These are phyloP conservation scores for Rhododendron vialii DNA, from an alignment of 148 eudicot species.

Conservation along the genomic window DNA sequence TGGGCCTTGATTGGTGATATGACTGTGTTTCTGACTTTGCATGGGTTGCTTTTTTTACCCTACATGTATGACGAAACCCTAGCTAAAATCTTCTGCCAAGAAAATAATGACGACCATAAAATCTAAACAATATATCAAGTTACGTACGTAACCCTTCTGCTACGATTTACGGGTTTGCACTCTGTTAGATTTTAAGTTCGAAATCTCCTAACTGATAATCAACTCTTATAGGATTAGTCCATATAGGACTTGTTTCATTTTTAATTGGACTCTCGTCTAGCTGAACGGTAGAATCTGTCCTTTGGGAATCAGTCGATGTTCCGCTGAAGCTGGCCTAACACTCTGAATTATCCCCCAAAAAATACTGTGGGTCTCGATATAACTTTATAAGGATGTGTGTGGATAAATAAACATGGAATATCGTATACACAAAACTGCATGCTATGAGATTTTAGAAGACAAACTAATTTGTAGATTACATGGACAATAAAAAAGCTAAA, in stretches of 20 bases:
- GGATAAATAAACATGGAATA: neutral
- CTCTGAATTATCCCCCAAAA: neutral
- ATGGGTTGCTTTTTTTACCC: neutral
- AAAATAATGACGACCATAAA: neutral
- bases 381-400: neutral
- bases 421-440: neutral
- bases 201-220: too few species aligned
- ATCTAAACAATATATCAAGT: neutral
- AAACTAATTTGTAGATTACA: too few species aligned
- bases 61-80: neutral
- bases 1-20: neutral
- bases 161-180: too few species aligned
- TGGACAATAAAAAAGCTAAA: too few species aligned
- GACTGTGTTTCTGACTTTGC: too few species aligned
- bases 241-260: too few species aligned
- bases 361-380: neutral
- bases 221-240: too few species aligned
- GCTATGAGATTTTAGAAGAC: neutral
- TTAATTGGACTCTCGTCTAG: too few species aligned
- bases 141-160: too few species aligned
- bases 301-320: neutral
- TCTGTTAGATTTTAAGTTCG: too few species aligned
- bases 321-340: neutral
- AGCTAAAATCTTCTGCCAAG: neutral
- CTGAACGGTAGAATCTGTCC: neutral